Conservation (phyloP, 225 moss, liverwort and hornwort species). For the Marchantia polymorpha region DNA sequence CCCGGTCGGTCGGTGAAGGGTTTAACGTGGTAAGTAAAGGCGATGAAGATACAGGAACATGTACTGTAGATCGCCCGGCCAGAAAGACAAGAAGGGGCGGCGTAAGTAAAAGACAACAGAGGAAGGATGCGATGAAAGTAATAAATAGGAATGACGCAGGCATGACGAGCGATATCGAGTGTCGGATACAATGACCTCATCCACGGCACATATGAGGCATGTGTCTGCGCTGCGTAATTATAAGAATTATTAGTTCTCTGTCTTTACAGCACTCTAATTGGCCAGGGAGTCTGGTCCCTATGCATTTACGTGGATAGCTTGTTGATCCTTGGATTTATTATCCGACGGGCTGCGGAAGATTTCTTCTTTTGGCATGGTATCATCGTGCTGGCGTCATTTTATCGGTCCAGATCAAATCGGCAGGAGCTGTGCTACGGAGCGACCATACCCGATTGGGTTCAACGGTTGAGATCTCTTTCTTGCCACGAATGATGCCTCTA, state of each 20-base stretch:
- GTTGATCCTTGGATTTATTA: background rate
- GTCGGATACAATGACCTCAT: conserved; percentile 17
- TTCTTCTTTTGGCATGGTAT: background rate
- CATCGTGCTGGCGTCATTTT: background rate
- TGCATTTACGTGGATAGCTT: conserved; percentile 1
- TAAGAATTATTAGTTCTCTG: background rate
- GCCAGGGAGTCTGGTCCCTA: background rate
- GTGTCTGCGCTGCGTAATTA: background rate
- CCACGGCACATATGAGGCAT: conserved; percentile 17
- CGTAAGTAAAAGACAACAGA: too few relatives aligned
- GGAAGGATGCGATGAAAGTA: background rate
- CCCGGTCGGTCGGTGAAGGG: background rate
- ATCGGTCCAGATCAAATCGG: conserved; percentile 3
- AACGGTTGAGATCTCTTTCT: background rate
- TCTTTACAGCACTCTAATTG: background rate
- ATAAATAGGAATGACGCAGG: conserved; percentile 13
- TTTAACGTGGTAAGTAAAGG: background rate
- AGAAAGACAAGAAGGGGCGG: background rate
- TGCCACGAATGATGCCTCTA: background rate
- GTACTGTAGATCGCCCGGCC: background rate
- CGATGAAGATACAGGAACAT: background rate
- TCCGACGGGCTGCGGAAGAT: background rate
- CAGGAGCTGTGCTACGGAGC: conserved; percentile 3
- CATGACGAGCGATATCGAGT: conserved; percentile 17
- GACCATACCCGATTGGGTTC: conserved; percentile 12